These are phyloP conservation scores for Calvatia gigantea DNA, from an alignment of 768 basidiomycete species.

Conservation along the genomic window DNA sequence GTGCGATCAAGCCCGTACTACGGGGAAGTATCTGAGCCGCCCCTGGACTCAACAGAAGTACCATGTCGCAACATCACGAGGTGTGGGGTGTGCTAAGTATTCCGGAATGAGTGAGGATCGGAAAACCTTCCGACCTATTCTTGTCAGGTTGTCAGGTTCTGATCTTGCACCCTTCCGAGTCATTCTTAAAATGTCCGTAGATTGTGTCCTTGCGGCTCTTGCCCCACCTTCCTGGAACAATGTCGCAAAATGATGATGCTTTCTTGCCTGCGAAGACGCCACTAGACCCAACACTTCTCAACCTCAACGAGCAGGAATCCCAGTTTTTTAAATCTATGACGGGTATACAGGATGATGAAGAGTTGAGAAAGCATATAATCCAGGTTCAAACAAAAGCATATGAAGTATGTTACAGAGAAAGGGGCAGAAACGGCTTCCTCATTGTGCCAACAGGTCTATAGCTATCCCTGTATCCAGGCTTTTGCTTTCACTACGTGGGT, in stretches of 20 bases:
- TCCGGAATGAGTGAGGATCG: background rate
- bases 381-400: slow-evolving; percentile 34
- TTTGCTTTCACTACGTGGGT: background rate
- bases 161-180: background rate
- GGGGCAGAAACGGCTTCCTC: slow-evolving; percentile 3
- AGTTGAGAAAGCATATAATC: slow-evolving; percentile 38
- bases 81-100: background rate
- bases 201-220: background rate
- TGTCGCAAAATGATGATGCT: background rate
- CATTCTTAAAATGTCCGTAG: background rate
- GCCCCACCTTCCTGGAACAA: background rate
- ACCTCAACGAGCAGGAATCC: slow-evolving; percentile 20
- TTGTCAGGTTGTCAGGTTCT: background rate
- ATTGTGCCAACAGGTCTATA: slow-evolving; percentile 27
- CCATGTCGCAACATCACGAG: background rate
- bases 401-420: background rate
- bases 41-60: background rate
- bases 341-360: slow-evolving; percentile 31
- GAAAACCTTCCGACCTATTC: background rate
- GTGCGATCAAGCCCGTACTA: too few relatives aligned
- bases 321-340: slow-evolving; percentile 34
- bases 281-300: slow-evolving; percentile 7
- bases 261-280: background rate
- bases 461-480: slow-evolving; percentile 31
- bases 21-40: too few relatives aligned